Evolutionary conservation across 1,284 basidiomycete genomes (phyloP).

Genomic region (Rhodofomes roseus): DNA sequence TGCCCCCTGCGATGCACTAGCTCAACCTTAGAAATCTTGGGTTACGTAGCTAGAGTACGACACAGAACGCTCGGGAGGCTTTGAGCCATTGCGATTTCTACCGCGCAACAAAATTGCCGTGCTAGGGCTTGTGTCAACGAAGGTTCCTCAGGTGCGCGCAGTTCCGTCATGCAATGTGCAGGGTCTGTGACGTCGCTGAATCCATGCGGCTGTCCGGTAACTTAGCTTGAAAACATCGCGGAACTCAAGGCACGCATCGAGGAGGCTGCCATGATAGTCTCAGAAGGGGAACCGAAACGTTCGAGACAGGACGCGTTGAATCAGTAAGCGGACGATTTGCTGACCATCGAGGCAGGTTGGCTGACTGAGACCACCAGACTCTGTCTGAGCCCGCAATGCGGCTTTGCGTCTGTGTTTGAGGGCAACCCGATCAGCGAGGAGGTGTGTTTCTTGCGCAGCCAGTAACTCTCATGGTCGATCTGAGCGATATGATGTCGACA

Average conservation of each 20-base stretch:
- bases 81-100: constrained; percentile 61
- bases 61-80: constrained; percentile 64
- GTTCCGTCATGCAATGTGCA: neutral
- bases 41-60: constrained; percentile 68
- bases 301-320: constrained; percentile 50
- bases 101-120: constrained; percentile 67
- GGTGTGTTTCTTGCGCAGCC: constrained; percentile 30
- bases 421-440: constrained; percentile 60
- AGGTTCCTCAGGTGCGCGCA: constrained; percentile 50
- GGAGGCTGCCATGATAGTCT: constrained; percentile 58
- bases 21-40: neutral
- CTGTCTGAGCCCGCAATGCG: constrained; percentile 70
- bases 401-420: constrained; percentile 67
- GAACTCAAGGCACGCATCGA: constrained; percentile 55
- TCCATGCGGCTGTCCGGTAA: neutral
- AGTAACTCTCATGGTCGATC: neutral
- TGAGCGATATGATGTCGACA: constrained; percentile 7
- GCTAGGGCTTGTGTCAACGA: constrained; percentile 75
- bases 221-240: constrained; percentile 57
- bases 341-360: neutral
- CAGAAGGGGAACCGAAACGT: constrained; percentile 47
- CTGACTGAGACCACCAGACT: constrained; percentile 37
- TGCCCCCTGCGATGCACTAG: constrained; percentile 1
- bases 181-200: neutral
- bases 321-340: constrained; percentile 40